Percentiles rank a stretch among this genome's conserved stretches.
phyloP scores from a whole-genome alignment of 192 early-diverging fungal genomes.

The Coemansia pectinata region DNA sequence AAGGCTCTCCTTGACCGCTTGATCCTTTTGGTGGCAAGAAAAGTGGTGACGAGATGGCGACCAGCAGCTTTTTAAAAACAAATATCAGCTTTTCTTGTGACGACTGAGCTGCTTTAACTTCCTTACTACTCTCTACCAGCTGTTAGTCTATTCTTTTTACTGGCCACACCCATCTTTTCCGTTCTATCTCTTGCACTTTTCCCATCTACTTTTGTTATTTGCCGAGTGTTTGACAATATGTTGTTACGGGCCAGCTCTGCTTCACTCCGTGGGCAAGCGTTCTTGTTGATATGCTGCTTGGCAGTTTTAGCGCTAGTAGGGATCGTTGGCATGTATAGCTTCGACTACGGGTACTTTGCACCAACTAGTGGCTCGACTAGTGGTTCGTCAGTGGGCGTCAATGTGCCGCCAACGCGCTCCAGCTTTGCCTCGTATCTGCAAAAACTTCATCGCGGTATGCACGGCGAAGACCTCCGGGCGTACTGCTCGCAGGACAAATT shows the following conservation, averaged over 20 bases:
- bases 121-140: not conserved
- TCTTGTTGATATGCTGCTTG: not conserved
- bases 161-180: not conserved
- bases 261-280: not conserved
- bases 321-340: not conserved
- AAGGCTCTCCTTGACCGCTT: too few species aligned
- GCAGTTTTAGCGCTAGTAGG: not conserved
- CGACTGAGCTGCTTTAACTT: not conserved
- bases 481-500: constrained; percentile 13
- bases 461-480: not conserved
- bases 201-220: not conserved
- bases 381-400: too few species aligned
- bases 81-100: too few species aligned
- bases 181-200: not conserved
- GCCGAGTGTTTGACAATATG: not conserved
- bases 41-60: too few species aligned
- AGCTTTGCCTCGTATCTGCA: not conserved
- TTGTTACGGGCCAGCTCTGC: too few species aligned
- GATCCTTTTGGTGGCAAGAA: too few species aligned
- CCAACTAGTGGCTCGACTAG: not conserved
- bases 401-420: not conserved
- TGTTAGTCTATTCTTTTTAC: not conserved
- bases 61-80: too few species aligned
- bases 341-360: not conserved
- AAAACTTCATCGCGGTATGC: not conserved